Evolutionary conservation across 2,329 filamentous ascomycete genomes (phyloP).

Genomic region (Alternaria sp.): DNA sequence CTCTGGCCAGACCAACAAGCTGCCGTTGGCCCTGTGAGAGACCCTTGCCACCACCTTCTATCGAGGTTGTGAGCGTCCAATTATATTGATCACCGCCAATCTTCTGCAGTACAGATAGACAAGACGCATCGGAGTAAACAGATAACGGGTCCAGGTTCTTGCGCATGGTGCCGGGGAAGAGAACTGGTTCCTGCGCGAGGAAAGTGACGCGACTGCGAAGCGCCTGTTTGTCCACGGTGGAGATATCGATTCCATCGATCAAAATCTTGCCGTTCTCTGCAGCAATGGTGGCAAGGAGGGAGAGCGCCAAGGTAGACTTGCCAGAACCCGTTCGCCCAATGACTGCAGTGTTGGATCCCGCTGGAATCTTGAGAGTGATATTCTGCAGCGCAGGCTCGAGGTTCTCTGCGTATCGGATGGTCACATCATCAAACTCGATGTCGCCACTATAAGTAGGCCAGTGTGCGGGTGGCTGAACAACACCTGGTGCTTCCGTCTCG

Average conservation of each 20-base stretch:
- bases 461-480: slow-evolving; percentile 70
- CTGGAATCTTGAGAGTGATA: slow-evolving; percentile 76
- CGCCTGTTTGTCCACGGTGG: slow-evolving; percentile 63
- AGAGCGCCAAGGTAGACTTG: slow-evolving; percentile 76
- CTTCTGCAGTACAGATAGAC: slow-evolving; percentile 59
- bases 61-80: slow-evolving; percentile 62
- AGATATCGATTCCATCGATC: slow-evolving; percentile 67
- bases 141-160: slow-evolving; percentile 68
- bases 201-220: slow-evolving; percentile 69
- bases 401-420: slow-evolving; percentile 78
- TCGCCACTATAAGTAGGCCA: slow-evolving; percentile 78
- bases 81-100: slow-evolving; percentile 60
- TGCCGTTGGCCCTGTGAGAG: slow-evolving; percentile 70
- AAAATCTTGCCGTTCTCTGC: slow-evolving; percentile 63
- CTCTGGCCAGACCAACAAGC: slow-evolving; percentile 68
- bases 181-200: slow-evolving; percentile 70
- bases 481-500: slow-evolving; percentile 74
- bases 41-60: slow-evolving; percentile 67
- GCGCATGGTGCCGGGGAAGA: slow-evolving; percentile 67
- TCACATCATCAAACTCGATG: slow-evolving; percentile 77
- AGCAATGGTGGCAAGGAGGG: slow-evolving; percentile 61
- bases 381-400: slow-evolving; percentile 74
- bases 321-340: slow-evolving; percentile 79
- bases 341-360: slow-evolving; percentile 78
- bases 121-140: slow-evolving; percentile 63